These are phyloP conservation scores for Dicorynia guianensis DNA, from an alignment of 306 rosid genomes.

Conservation along the genomic window DNA sequence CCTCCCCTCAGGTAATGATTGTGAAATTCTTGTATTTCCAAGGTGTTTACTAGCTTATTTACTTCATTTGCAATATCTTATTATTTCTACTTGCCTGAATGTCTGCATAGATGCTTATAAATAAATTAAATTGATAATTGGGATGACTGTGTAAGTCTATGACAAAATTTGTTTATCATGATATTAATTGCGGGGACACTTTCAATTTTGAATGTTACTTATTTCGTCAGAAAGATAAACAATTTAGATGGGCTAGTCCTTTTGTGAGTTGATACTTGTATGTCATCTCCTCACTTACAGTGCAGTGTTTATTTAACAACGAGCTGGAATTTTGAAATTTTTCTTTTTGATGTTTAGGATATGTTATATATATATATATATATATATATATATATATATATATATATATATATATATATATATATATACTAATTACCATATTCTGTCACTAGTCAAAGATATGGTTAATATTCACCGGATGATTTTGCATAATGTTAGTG, in stretches of 20 bases:
- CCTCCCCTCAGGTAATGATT: constrained; percentile 72
- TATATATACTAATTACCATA: constrained; percentile 14
- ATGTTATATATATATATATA: too few relatives aligned
- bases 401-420: neutral
- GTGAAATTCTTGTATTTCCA: constrained; percentile 22
- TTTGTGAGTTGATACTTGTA: neutral
- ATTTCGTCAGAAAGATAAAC: neutral
- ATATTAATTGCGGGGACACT: neutral
- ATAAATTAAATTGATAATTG: neutral
- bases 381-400: too few relatives aligned
- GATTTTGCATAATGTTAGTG: neutral
- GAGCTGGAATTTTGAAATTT: constrained; percentile 18
- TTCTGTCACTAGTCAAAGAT: neutral
- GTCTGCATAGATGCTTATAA: neutral
- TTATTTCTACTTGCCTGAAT: constrained; percentile 26
- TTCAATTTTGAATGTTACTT: neutral
- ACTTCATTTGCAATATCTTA: constrained; percentile 15
- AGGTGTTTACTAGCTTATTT: constrained; percentile 36
- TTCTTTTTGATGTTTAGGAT: constrained; percentile 1
- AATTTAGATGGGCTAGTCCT: neutral
- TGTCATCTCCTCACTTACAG: constrained; percentile 1
- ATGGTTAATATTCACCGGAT: constrained; percentile 7
- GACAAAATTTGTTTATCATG: neutral
- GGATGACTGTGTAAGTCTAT: neutral
- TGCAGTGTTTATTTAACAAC: constrained; percentile 5